These are phyloP conservation scores for Suhomyces panamericanus DNA, from an alignment of 1,139 yeast species.

Conservation along the genomic window DNA sequence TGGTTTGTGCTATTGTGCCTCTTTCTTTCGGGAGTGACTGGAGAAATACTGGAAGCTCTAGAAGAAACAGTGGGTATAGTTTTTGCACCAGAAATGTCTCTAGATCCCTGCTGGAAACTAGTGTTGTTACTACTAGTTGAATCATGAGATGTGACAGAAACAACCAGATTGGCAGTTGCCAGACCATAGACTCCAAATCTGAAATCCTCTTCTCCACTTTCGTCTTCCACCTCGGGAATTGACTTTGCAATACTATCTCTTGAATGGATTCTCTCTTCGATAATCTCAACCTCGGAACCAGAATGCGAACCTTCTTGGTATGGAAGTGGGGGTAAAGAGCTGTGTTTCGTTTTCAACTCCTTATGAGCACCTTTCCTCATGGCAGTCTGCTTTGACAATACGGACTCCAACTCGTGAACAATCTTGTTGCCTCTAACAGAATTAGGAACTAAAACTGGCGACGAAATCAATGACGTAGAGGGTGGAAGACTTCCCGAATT, in stretches of 20 bases:
- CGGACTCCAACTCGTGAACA: slow-evolving; percentile 22
- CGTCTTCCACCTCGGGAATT: not conserved
- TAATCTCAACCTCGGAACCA: slow-evolving; percentile 17
- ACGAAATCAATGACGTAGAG: not conserved
- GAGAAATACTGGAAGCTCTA: not conserved
- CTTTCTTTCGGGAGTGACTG: not conserved
- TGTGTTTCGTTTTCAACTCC: slow-evolving; percentile 1
- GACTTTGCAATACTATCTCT: not conserved
- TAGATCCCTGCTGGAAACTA: not conserved
- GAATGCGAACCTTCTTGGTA: slow-evolving; percentile 5
- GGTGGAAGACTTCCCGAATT: not conserved
- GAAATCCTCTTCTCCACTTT: slow-evolving; percentile 1
- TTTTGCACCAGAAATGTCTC: not conserved
- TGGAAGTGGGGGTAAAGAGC: slow-evolving; percentile 5
- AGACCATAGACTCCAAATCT: slow-evolving; percentile 4
- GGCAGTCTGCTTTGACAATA: slow-evolving; percentile 14
- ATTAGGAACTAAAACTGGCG: slow-evolving; percentile 1
- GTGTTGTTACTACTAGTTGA: not conserved
- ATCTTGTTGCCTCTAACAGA: slow-evolving; percentile 10
- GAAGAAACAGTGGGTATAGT: not conserved
- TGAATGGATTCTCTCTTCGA: slow-evolving; percentile 13
- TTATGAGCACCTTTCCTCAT: not conserved
- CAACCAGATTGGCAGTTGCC: slow-evolving; percentile 4
- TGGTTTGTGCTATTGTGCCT: not conserved
- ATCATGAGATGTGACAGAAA: slow-evolving; percentile 7